Evolutionary conservation across 306 rosid genomes (phyloP), one percentile per base, ranked within the genome.

Genomic region (Vachellia pachyceras): DNA sequence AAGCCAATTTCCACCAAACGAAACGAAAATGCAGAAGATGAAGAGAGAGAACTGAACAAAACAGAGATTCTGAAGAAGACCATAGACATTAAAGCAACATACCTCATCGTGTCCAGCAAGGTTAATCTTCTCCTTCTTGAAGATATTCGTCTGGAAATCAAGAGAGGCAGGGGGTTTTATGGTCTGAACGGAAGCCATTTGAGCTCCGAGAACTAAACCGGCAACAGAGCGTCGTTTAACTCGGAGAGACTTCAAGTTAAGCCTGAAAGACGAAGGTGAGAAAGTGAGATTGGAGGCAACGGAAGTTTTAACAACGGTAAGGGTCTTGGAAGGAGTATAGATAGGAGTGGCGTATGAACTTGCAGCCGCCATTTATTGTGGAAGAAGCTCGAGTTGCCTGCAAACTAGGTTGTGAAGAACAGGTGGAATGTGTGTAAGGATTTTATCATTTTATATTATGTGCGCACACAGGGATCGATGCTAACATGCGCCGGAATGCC

Each of bases 51-150:
- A 36, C 49, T 12, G 7, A 22, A 23, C 0, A 40, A 42, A 41
- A 23, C 42, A 58, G n/a, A n/a, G 52, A 54, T 39, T 15, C 18
- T 5, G 13, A 22, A 33, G 22, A 17, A 52, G 60, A 10, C 29
- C 67, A 5, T 64, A 73, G 61, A 9, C 36, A 12, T 1, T 12
- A 42, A 42, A 23, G 45, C 1, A 42, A 3, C 5, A 6, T 35
- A 92, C 99, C 97, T 95, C 99, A 3, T 91, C 92, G 72, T 95
- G 90, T n/a, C 99, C 97, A 0, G 97, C 97, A 61, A 95, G 97
- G 81, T 84, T 92, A 74, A 87, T 65, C 82, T 86, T 91, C 90
- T 95, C 97, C 91, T 95, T 95, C 84, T 85, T 89, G 91, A 95
- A 95, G 14, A 91, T 80, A 11, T 94, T 83, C 1, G 99, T 92